Base-by-base conservation (phyloP, 1,139 yeast genomes). In the Lodderomyces parapsilosis region DNA sequence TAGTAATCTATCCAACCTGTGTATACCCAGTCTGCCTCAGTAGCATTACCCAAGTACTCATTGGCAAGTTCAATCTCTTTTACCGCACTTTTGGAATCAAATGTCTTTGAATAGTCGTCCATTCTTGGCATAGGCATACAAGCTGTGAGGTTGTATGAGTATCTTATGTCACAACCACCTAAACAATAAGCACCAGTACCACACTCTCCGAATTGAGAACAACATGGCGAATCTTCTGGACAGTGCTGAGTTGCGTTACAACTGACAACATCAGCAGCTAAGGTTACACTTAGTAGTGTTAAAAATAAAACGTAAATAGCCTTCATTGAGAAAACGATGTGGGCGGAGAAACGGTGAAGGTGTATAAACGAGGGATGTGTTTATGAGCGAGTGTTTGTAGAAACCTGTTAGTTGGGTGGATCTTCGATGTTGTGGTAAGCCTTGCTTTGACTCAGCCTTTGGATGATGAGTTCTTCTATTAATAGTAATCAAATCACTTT, bases 121-220 rank as follows among this genome's bases (percentile, higher is more conserved):
- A 70, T 66, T 52, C 58, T 57, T 39, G 83, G 80, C 70, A 68
- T 71, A 11, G 93, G 89, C 70, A 83, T 75, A 62, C 96, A 87
- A 8, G 93, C 78, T 6, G 76, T 56, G 45, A 77, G 60, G 57
- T 77, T 78, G 63, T 60, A 83, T 1, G 94, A 86, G 57, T 58
- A 77, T 53, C 81, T 67, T 36, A 86, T 80, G 61, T 86, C 88
- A 64, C 96, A 87, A 13, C 95, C 93, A 40, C 89, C 91, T 40
- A 89, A 71, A 69, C 96, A 89, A 60, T 76, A 71, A 2, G 82
- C 69, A 1, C 96, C 96, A 13, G 83, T 74, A 43, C 96, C 96
- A 72, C 96, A 89, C n/a, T 66, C 71, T 30, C 96, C 95, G 55
- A 80, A 86, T 52, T 83, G 88, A 17, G 90, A 82, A 60, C 96